Conservation (phyloP, 2,329 filamentous ascomycete genomes). For the Cercospora beticola region DNA sequence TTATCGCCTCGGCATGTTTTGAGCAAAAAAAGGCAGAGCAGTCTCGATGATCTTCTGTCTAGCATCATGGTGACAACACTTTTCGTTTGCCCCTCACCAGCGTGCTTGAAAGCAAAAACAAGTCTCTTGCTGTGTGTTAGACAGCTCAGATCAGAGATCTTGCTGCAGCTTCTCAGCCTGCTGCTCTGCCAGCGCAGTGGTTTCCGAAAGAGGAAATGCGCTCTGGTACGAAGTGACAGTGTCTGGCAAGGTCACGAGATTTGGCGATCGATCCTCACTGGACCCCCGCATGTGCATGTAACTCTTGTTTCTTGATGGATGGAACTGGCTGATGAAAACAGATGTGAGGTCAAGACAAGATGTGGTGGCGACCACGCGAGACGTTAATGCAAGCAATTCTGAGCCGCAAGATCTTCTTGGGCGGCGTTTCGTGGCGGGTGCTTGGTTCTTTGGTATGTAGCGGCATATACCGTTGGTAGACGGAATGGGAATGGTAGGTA, state of each 20-base stretch:
- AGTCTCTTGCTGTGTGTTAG: not conserved
- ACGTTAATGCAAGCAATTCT: not conserved
- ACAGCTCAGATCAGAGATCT: not conserved
- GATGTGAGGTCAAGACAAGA: not conserved
- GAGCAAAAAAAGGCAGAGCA: not conserved
- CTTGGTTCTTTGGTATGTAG: not conserved
- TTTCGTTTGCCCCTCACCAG: not conserved
- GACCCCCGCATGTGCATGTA: not conserved
- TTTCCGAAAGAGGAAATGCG: not conserved
- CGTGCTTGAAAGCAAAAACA: not conserved
- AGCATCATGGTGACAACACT: not conserved
- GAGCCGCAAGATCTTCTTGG: not conserved
- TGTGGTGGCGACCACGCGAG: not conserved
- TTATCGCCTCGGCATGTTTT: not conserved
- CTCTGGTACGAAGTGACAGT: not conserved
- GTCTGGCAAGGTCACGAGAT: not conserved
- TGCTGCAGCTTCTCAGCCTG: not conserved
- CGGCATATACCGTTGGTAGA: not conserved
- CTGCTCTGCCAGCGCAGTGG: not conserved
- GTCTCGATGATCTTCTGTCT: not conserved
- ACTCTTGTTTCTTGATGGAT: not conserved
- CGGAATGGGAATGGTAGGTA: not conserved
- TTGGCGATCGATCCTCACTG: not conserved
- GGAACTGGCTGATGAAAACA: not conserved
- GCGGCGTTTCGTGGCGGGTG: not conserved